phyloP scores from a whole-genome alignment of 169 alveolate genomes.

The Cryptosporidium muris region DNA sequence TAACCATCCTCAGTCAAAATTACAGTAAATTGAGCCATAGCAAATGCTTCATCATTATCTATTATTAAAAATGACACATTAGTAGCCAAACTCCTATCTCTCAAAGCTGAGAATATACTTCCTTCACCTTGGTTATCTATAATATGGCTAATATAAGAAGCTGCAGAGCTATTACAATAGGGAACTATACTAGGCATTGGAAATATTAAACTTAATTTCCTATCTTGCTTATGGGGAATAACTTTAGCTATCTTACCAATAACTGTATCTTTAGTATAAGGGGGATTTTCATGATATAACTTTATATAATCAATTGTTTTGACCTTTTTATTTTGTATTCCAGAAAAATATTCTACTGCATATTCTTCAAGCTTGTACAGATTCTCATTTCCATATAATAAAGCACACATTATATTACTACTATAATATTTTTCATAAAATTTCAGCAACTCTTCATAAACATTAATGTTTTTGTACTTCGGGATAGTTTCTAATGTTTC shows the following conservation, averaged over 20 bases:
- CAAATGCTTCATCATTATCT: slow-evolving; percentile 57
- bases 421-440: slow-evolving; percentile 72
- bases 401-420: slow-evolving; percentile 70
- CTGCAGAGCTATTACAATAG: slow-evolving; percentile 43
- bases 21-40: slow-evolving; percentile 38
- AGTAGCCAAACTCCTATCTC: slow-evolving; percentile 36
- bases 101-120: slow-evolving; percentile 28
- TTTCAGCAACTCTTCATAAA: slow-evolving; percentile 48
- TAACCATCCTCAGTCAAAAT: slow-evolving; percentile 50
- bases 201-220: slow-evolving; percentile 39
- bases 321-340: slow-evolving; percentile 33
- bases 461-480: slow-evolving; percentile 64
- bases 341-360: slow-evolving; percentile 37
- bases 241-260: slow-evolving; percentile 27
- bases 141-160: slow-evolving; percentile 33
- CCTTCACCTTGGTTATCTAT: slow-evolving; percentile 54
- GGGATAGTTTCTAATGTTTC: slow-evolving; percentile 73
- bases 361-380: slow-evolving; percentile 21
- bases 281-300: slow-evolving; percentile 37
- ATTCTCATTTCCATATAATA: slow-evolving; percentile 38
- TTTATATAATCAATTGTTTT: slow-evolving; percentile 15
- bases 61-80: slow-evolving; percentile 36
- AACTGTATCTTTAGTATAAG: slow-evolving; percentile 27
- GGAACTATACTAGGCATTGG: slow-evolving; percentile 54
- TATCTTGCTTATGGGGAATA: slow-evolving; percentile 58